Evolutionary conservation across 129 eudicot species (phyloP).

Genomic region (Solidago caesia): DNA sequence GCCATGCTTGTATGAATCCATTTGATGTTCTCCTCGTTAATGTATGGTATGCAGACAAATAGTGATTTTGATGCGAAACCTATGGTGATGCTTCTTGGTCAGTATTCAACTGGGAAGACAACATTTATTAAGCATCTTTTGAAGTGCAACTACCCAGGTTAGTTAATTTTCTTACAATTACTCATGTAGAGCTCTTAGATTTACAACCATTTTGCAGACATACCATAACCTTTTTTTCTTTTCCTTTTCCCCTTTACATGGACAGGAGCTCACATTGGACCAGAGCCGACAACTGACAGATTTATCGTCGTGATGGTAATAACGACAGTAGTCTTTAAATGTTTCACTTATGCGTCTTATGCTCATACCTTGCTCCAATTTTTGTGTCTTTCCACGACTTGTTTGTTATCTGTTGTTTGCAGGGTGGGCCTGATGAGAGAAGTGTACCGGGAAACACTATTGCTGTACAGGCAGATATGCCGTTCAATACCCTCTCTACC

Average conservation of each 20-base stretch:
- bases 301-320: conserved; percentile 89
- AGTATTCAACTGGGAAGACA: conserved; percentile 95
- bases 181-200: not conserved
- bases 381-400: not conserved
- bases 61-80: conserved; percentile 92
- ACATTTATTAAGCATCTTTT: conserved; percentile 89
- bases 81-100: conserved; percentile 98
- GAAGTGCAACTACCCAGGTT: conserved; percentile 79
- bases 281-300: conserved; percentile 97
- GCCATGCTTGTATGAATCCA: not conserved
- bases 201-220: not conserved
- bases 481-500: conserved; percentile 71
- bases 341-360: not conserved
- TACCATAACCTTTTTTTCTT: not conserved
- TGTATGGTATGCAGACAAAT: conserved; percentile 44
- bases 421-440: conserved; percentile 96
- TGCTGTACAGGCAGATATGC: conserved; percentile 92
- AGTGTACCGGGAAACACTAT: conserved; percentile 96
- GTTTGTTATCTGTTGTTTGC: conserved; percentile 13
- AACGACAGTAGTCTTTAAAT: not conserved
- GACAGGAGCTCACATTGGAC: conserved; percentile 98
- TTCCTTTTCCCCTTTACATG: conserved; percentile 4
- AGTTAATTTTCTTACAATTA: not conserved
- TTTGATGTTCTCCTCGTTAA: conserved; percentile 4
- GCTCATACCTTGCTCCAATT: not conserved